phyloP scores from a whole-genome alignment of 768 basidiomycete species.

The Tylopilus intermedius region DNA sequence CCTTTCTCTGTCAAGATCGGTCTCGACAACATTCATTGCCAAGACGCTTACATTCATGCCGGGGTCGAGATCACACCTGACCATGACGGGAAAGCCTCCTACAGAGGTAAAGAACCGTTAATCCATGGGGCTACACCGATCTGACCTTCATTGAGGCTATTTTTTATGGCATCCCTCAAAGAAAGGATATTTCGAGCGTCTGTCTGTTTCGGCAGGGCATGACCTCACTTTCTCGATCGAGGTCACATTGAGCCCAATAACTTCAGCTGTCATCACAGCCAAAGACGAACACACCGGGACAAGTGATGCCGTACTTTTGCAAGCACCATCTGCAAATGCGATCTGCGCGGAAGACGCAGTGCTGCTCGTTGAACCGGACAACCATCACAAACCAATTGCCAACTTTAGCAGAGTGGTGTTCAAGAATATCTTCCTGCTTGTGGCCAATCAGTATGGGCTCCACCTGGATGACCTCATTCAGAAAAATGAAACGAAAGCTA shows the following conservation, averaged over 20 bases:
- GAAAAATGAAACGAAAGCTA: no score
- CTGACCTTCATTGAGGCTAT: conserved; percentile 6
- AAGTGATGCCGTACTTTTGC: neutral
- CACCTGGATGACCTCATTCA: no score
- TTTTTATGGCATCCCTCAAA: conserved; percentile 4
- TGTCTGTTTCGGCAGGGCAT: neutral
- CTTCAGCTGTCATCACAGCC: no score
- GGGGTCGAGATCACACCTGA: neutral
- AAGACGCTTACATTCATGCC: neutral
- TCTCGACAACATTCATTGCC: neutral
- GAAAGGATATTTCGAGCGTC: neutral
- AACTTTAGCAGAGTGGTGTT: neutral
- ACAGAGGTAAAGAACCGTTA: neutral
- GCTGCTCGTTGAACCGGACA: neutral
- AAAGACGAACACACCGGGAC: neutral
- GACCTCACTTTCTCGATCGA: neutral
- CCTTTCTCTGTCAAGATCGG: neutral
- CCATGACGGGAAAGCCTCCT: neutral
- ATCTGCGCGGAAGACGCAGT: neutral
- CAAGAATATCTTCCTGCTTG: no score
- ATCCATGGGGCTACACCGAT: neutral
- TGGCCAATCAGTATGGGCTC: no score
- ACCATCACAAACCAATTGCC: neutral
- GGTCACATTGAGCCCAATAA: no score
- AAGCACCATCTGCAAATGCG: neutral